Evolutionary conservation across 345 rosid genomes (phyloP).

Genomic region (Populus alba): DNA sequence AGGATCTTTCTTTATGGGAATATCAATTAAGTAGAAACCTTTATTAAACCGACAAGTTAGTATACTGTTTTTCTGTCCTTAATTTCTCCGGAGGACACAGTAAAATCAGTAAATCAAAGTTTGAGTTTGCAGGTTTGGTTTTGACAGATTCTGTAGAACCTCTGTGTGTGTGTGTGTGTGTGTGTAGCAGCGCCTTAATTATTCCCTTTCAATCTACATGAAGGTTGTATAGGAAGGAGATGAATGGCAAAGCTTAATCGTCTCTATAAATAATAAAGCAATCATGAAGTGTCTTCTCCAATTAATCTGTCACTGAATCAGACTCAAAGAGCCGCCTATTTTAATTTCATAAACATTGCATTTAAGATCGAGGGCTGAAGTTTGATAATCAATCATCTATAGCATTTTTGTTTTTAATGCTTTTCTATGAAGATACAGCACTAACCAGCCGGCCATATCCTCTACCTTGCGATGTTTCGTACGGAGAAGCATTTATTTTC

Average conservation of each 20-base stretch:
- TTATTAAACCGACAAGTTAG: background rate
- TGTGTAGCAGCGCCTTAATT: background rate
- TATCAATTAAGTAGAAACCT: background rate
- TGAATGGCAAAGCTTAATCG: background rate
- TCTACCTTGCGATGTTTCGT: background rate
- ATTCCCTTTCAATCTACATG: background rate
- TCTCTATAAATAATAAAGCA: background rate
- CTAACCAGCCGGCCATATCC: background rate
- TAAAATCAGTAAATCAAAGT: background rate
- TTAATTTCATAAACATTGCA: background rate
- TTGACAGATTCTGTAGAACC: background rate
- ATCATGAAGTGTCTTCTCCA: background rate
- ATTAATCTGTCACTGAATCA: background rate
- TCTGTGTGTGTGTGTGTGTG: background rate
- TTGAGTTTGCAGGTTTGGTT: background rate
- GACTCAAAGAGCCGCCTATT: background rate
- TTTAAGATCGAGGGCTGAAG: background rate
- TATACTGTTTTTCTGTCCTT: background rate
- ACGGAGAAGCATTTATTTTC: background rate
- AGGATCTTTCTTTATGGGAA: constrained; percentile 30
- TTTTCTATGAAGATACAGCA: background rate
- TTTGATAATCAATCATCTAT: background rate
- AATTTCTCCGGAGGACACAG: background rate
- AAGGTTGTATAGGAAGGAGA: background rate
- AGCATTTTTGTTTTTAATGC: background rate